Conservation (phyloP, 108 stramenopile species). For the Cyclostephanos invisitatus region DNA sequence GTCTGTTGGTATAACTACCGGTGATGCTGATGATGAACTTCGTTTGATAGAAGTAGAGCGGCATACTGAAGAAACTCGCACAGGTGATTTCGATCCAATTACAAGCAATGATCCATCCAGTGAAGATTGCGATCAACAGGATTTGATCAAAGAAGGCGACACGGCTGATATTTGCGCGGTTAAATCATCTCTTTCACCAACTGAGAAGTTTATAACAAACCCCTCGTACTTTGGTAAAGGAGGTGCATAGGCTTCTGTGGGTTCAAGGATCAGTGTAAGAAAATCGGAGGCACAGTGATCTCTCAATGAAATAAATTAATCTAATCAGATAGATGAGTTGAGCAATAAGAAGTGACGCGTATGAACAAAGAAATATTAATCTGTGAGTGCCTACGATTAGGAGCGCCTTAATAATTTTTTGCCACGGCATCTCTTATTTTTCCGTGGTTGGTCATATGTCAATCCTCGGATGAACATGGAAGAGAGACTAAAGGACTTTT, state of each 20-base stretch:
- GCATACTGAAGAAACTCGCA: neutral
- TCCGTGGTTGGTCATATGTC: too few relatives aligned
- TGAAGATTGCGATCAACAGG: too few relatives aligned
- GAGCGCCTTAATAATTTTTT: too few relatives aligned
- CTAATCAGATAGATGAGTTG: neutral
- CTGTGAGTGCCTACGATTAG: too few relatives aligned
- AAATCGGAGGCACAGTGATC: neutral
- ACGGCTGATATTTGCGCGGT: neutral
- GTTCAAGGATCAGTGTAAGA: neutral
- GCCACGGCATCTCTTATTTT: too few relatives aligned
- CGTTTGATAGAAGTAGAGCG: neutral
- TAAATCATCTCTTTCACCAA: neutral
- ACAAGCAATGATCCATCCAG: too few relatives aligned
- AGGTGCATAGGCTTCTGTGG: neutral
- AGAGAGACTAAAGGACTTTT: too few relatives aligned
- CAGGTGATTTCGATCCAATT: neutral
- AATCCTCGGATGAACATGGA: too few relatives aligned
- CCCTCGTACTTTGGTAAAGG: neutral
- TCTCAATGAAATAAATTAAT: neutral
- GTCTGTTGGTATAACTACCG: neutral
- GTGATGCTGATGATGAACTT: neutral
- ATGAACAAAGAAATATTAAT: neutral
- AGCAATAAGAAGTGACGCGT: slow-evolving; percentile 2
- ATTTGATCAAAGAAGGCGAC: too few relatives aligned
- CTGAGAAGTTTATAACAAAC: neutral